Evolutionary conservation across 345 rosid genomes (phyloP).

Genomic region (Euphorbia tirucalli): DNA sequence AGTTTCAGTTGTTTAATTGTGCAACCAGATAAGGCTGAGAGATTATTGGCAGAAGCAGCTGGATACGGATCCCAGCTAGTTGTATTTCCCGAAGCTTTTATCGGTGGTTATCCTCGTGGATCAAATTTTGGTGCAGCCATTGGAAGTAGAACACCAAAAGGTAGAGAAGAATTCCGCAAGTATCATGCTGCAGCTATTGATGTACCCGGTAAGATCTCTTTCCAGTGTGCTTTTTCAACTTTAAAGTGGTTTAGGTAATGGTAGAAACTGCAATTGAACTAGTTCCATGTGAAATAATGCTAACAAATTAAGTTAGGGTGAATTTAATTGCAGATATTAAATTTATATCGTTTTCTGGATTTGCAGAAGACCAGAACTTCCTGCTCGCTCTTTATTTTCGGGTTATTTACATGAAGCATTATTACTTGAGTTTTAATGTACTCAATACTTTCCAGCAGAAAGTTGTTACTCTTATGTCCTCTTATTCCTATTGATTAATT

Average conservation of each 20-base stretch:
- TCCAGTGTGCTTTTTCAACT: neutral
- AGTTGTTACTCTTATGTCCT: neutral
- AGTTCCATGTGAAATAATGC: neutral
- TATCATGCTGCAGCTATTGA: constrained; percentile 85
- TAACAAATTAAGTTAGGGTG: neutral
- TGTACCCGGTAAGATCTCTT: constrained; percentile 58
- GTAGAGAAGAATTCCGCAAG: constrained; percentile 80
- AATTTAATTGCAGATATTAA: neutral
- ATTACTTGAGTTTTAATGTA: neutral
- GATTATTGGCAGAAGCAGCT: constrained; percentile 81
- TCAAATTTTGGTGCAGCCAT: constrained; percentile 70
- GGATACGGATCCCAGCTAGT: constrained; percentile 78
- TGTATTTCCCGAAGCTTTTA: constrained; percentile 91
- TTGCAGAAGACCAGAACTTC: neutral
- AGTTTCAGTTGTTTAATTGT: neutral
- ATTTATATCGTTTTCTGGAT: neutral
- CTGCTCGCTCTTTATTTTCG: neutral
- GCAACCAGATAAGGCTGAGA: constrained; percentile 77
- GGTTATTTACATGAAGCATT: neutral
- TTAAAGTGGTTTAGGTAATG: neutral
- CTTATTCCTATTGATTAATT: neutral
- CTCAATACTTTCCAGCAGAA: neutral
- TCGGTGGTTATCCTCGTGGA: constrained; percentile 94
- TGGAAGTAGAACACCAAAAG: constrained; percentile 70
- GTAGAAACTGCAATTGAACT: neutral